phyloP scores from a whole-genome alignment of 2,329 filamentous ascomycete genomes.

The Penicillium sp. region DNA sequence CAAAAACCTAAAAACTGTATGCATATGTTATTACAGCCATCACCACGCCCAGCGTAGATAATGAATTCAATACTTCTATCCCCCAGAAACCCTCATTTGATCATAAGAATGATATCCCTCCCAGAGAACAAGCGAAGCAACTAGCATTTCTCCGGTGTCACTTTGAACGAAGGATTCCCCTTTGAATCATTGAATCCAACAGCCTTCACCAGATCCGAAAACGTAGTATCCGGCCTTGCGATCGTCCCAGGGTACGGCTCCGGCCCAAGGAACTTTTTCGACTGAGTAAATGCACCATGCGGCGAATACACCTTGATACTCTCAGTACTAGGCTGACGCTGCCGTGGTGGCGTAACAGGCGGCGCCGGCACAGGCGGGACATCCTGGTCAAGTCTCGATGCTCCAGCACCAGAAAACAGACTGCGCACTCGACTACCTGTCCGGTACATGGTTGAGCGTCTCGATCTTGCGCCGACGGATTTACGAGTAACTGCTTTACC shows the following conservation, averaged over 20 bases:
- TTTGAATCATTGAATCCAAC: slow-evolving; percentile 30
- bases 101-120: too few species aligned
- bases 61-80: background rate
- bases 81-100: too few species aligned
- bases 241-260: slow-evolving; percentile 20
- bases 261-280: slow-evolving; percentile 23
- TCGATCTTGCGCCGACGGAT: slow-evolving; percentile 27
- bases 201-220: slow-evolving; percentile 36
- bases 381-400: slow-evolving; percentile 20
- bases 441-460: slow-evolving; percentile 31
- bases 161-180: slow-evolving; percentile 28
- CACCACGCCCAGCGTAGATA: too few species aligned
- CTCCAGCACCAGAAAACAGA: slow-evolving; percentile 26
- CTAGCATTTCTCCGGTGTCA: slow-evolving; percentile 16
- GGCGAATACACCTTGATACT: slow-evolving; percentile 46
- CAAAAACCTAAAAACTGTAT: too few species aligned
- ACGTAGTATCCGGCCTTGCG: slow-evolving; percentile 32
- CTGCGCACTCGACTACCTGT: slow-evolving; percentile 36
- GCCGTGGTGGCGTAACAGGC: slow-evolving; percentile 17
- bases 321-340: slow-evolving; percentile 37
- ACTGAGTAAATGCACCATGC: slow-evolving; percentile 27
- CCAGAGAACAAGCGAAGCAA: too few species aligned
- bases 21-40: too few species aligned
- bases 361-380: slow-evolving; percentile 15
- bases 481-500: slow-evolving; percentile 12